These are phyloP conservation scores for Chalciporus piperatus DNA, from an alignment of 768 basidiomycete genomes.

Conservation along the genomic window DNA sequence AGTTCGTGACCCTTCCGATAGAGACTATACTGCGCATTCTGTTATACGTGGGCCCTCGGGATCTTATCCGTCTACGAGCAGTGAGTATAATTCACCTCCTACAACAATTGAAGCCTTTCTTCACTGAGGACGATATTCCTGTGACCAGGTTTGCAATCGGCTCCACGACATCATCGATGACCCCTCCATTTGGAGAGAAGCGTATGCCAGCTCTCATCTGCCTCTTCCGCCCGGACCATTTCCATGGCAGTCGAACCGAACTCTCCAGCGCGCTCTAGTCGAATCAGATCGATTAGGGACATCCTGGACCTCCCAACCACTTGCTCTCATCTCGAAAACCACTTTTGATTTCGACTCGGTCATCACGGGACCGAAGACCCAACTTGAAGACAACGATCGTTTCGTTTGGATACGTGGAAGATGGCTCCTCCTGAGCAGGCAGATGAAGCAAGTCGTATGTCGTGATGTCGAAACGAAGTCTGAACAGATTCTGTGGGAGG, in stretches of 20 bases:
- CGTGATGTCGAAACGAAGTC: slow-evolving; percentile 17
- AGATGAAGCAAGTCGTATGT: slow-evolving; percentile 5
- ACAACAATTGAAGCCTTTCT: no score
- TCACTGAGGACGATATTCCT: no score
- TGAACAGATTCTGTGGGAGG: slow-evolving; percentile 17
- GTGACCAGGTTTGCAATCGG: slow-evolving; percentile 13
- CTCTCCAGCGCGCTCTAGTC: slow-evolving; percentile 18
- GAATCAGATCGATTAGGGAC: slow-evolving; percentile 12
- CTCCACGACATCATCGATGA: slow-evolving; percentile 12
- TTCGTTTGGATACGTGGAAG: slow-evolving; percentile 17
- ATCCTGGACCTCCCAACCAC: slow-evolving; percentile 13
- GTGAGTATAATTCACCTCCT: slow-evolving; percentile 6
- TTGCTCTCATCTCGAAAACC: slow-evolving; percentile 5
- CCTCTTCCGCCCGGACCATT: slow-evolving; percentile 21
- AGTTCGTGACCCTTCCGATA: slow-evolving; percentile 8
- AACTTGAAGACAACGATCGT: slow-evolving; percentile 6
- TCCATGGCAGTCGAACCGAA: slow-evolving; percentile 16
- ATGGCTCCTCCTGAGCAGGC: slow-evolving; percentile 19
- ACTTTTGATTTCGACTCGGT: no score
- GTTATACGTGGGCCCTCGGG: slow-evolving; percentile 1
- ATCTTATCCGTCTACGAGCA: slow-evolving; percentile 13
- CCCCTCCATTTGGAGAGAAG: slow-evolving; percentile 10
- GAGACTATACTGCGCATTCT: slow-evolving; percentile 18
- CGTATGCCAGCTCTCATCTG: slow-evolving; percentile 9
- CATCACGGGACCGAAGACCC: slow-evolving; percentile 7